phyloP scores from a whole-genome alignment of 106 monocot species.

The Phalaenopsis aphrodite region DNA sequence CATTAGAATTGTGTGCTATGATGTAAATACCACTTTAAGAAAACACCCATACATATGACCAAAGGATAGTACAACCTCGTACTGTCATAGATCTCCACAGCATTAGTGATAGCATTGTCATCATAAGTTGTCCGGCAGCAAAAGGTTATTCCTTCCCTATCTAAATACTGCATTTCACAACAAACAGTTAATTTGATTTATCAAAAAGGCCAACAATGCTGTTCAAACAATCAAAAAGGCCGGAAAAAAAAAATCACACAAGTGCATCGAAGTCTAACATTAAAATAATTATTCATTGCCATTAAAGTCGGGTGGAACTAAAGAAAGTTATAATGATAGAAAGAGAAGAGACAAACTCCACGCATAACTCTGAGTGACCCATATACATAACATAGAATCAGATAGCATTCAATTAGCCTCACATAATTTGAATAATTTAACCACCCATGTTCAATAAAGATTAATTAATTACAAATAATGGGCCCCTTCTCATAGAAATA shows the following conservation, averaged over 20 bases:
- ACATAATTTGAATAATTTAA: too few species aligned
- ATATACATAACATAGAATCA: too few species aligned
- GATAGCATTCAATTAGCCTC: too few species aligned
- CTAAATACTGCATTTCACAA: constrained; percentile 43
- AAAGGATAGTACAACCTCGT: constrained; percentile 28
- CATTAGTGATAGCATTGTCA: constrained; percentile 88
- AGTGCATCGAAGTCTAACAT: not conserved
- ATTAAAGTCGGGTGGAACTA: not conserved
- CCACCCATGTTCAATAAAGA: too few species aligned
- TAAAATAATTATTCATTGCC: not conserved
- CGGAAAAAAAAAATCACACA: not conserved
- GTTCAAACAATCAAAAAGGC: too few species aligned
- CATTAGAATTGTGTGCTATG: too few species aligned
- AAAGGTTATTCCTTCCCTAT: constrained; percentile 67
- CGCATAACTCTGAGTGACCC: too few species aligned
- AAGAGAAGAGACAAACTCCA: not conserved
- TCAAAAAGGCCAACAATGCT: not conserved
- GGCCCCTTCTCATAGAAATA: too few species aligned
- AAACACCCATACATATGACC: not conserved
- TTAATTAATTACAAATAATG: too few species aligned
- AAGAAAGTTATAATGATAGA: not conserved
- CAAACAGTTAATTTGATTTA: constrained; percentile 1
- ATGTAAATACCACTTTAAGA: too few species aligned
- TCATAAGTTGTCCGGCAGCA: constrained; percentile 76
- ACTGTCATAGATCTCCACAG: constrained; percentile 71